Evolutionary conservation across 2,329 filamentous ascomycete species (phyloP).

Genomic region (Calonectria pseudoturangicola): DNA sequence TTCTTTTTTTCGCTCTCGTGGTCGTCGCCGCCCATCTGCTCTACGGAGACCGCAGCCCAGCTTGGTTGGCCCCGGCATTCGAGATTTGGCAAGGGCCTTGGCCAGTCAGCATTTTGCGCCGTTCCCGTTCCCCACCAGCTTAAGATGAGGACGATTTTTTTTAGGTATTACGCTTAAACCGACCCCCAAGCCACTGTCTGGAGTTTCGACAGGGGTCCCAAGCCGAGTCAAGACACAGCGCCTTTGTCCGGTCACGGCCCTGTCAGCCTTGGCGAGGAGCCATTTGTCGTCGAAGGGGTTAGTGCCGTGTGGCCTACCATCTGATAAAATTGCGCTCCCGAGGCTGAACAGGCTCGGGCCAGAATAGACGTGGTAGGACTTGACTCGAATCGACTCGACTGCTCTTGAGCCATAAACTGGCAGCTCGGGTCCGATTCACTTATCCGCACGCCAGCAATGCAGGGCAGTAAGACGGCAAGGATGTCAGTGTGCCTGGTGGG

Average conservation of each 20-base stretch:
- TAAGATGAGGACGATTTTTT: constrained; percentile 15
- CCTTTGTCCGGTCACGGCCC: background rate
- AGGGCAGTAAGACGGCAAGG: constrained; percentile 6
- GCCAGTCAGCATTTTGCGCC: background rate
- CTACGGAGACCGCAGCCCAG: background rate
- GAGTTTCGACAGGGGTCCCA: background rate
- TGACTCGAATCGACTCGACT: too few species aligned
- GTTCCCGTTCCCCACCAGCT: constrained; percentile 9
- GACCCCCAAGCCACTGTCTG: constrained; percentile 5
- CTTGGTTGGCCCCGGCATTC: background rate
- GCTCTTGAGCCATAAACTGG: background rate
- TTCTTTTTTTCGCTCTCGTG: background rate
- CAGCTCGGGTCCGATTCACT: background rate
- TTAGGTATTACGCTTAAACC: constrained; percentile 26
- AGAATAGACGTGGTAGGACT: too few species aligned
- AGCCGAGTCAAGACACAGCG: background rate
- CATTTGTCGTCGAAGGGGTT: background rate
- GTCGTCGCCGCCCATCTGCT: too few species aligned
- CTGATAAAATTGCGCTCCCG: constrained; percentile 22
- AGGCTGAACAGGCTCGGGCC: background rate
- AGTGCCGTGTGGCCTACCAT: constrained; percentile 17
- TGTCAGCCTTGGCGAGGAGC: constrained; percentile 1
- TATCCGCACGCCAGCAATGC: background rate
- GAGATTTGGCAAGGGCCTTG: background rate
- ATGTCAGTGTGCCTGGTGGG: constrained; percentile 6